Base-by-base conservation (phyloP, 441 rosid genomes). In the Erodium trifolium region DNA sequence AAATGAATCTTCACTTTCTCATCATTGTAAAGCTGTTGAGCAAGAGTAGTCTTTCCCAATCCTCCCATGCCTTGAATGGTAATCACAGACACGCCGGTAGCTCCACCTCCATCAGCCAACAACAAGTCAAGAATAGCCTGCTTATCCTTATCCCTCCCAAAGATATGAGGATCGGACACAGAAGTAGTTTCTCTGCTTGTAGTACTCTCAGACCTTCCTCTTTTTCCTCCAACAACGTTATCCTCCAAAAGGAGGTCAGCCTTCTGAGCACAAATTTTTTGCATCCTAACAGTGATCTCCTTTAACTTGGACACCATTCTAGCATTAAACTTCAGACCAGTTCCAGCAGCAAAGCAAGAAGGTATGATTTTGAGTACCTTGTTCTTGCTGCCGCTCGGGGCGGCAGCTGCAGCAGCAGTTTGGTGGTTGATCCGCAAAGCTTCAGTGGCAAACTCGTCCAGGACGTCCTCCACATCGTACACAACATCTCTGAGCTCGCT, bases 21-120 rank as follows among this genome's bases (percentile, higher is more conserved):
- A 1, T 72, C 74, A 14, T 72, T 67, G 5, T 55, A 65, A 7
- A 31, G 18, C 3, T 31, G n/a, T 23, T 71, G 68, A 43, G 71
- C 41, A 2, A 67, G 27, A 39, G 73, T 29, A 1, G 75, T 69
- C 34, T 72, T 71, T 4, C 71, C 73, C 7, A 68, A 3, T 7
- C 77, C 77, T 19, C 62, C 65, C 65, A 71, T 68, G n/a, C 78
- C 78, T 11, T 68, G 27, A 0, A 71, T 12, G 10, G 71, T 0
- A 35, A 72, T 51, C 23, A 45, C 19, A 18, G 19, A 18, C 34
- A 60, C 65, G 3, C 3, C 65, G 18, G 5, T 13, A 60, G 3
- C 27, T 23, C 27, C 27, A n/a, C n/a, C n/a, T 2, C 34, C 4
- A 18, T 7, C 1, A 5, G 27, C 5, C n/a, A 60, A 13, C 65